Evolutionary conservation across 1,139 yeast genomes (phyloP).

Genomic region (Suhomyces taliae): DNA sequence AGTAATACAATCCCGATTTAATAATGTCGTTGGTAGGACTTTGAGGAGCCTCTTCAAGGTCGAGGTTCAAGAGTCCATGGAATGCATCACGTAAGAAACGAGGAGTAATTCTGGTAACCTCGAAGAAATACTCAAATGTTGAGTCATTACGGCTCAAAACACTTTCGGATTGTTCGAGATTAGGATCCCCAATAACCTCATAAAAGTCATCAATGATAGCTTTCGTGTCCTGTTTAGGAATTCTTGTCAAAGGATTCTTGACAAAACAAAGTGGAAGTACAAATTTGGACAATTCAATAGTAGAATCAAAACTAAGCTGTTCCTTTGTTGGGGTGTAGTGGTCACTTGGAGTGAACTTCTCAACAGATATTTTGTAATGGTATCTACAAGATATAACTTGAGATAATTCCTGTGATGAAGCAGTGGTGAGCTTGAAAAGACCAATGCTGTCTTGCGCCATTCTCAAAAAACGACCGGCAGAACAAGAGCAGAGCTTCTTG

Average conservation of each 20-base stretch:
- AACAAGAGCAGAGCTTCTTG: conserved; percentile 65
- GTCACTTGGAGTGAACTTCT: conserved; percentile 60
- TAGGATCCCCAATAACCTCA: conserved; percentile 73
- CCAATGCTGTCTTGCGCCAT: conserved; percentile 59
- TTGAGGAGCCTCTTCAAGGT: conserved; percentile 24
- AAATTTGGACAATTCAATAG: conserved; percentile 58
- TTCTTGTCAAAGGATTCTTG: conserved; percentile 57
- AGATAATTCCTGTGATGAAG: conserved; percentile 58
- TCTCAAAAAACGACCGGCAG: conserved; percentile 61
- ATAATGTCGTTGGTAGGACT: conserved; percentile 18
- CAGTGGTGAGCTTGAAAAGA: conserved; percentile 24
- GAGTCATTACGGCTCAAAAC: conserved; percentile 44
- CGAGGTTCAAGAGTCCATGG: conserved; percentile 50
- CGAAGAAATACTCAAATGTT: conserved; percentile 51
- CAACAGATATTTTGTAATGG: conserved; percentile 63
- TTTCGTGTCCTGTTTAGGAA: conserved; percentile 70
- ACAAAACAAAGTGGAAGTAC: conserved; percentile 63
- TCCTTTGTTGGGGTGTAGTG: conserved; percentile 58
- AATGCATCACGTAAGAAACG: conserved; percentile 55
- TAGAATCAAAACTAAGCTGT: conserved; percentile 40
- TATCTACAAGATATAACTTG: conserved; percentile 80
- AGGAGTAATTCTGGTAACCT: conserved; percentile 47
- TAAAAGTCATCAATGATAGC: conserved; percentile 68
- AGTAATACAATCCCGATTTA: conserved; percentile 63
- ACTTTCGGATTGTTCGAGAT: conserved; percentile 32